Conservation (phyloP, 2,329 filamentous ascomycete genomes). For the Sporothrix brasiliensis region DNA sequence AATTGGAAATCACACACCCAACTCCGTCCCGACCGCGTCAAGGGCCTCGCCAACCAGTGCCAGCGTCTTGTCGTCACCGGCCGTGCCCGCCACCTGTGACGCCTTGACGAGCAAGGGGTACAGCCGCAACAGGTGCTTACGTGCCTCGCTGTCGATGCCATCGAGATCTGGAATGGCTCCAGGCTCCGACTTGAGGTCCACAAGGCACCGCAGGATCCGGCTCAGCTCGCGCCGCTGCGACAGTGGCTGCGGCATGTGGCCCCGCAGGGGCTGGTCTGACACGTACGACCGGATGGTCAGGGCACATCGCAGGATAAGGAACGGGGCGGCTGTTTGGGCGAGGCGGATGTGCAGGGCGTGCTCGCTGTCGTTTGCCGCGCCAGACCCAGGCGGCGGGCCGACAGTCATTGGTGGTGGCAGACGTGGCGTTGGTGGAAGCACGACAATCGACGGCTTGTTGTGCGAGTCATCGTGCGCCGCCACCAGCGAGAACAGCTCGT, state of each 20-base stretch:
- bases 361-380: slow-evolving; percentile 37
- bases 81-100: slow-evolving; percentile 57
- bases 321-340: slow-evolving; percentile 75
- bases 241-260: slow-evolving; percentile 84
- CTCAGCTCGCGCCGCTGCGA: slow-evolving; percentile 78
- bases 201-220: slow-evolving; percentile 68
- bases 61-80: slow-evolving; percentile 64
- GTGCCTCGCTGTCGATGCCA: slow-evolving; percentile 58
- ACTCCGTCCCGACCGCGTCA: slow-evolving; percentile 63
- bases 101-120: slow-evolving; percentile 76
- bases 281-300: slow-evolving; percentile 82
- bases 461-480: slow-evolving; percentile 46
- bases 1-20: slow-evolving; percentile 43
- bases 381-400: slow-evolving; percentile 48
- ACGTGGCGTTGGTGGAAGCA: slow-evolving; percentile 52
- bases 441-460: slow-evolving; percentile 44
- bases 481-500: slow-evolving; percentile 75
- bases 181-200: slow-evolving; percentile 68
- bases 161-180: slow-evolving; percentile 65
- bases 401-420: slow-evolving; percentile 39
- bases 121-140: slow-evolving; percentile 77
- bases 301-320: slow-evolving; percentile 78
- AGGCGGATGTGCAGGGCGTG: slow-evolving; percentile 59
- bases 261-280: slow-evolving; percentile 86
- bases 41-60: slow-evolving; percentile 62